Evolutionary conservation across 352 stramenopile species (phyloP).

Genomic region (Phytophthora foliorum): DNA sequence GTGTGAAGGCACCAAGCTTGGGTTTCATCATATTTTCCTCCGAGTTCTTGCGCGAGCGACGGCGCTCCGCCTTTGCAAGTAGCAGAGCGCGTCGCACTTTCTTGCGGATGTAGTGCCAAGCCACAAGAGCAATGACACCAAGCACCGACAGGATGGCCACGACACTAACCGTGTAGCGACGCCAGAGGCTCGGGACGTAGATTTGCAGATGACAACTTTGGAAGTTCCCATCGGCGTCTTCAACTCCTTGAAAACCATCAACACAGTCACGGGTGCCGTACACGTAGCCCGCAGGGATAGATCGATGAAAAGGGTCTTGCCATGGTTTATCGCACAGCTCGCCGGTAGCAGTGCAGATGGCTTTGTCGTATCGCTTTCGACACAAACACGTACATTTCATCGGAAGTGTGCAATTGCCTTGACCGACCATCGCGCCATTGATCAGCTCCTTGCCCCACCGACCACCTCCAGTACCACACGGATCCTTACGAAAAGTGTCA

Average conservation of each 20-base stretch:
- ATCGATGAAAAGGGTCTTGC: conserved; percentile 76
- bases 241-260: conserved; percentile 95
- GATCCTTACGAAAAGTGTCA: conserved; percentile 93
- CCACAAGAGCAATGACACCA: conserved; percentile 71
- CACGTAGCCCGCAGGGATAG: conserved; percentile 85
- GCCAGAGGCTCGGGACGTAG: conserved; percentile 91
- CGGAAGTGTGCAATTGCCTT: conserved; percentile 95
- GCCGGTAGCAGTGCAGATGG: conserved; percentile 70
- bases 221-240: conserved; percentile 92
- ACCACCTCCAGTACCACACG: conserved; percentile 89
- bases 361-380: conserved; percentile 79
- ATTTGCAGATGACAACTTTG: conserved; percentile 96
- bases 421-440: conserved; percentile 80
- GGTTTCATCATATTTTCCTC: conserved; percentile 53
- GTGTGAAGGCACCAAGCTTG: conserved; percentile 65
- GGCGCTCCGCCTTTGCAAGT: conserved; percentile 92
- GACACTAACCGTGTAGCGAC: conserved; percentile 85
- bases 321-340: conserved; percentile 89
- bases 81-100: conserved; percentile 80
- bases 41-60: conserved; percentile 84
- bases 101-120: conserved; percentile 90
- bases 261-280: conserved; percentile 94
- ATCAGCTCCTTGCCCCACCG: conserved; percentile 75
- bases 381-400: conserved; percentile 94
- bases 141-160: conserved; percentile 80